Conservation (phyloP, 163 green algal genomes). For the Prototheca cutis region DNA sequence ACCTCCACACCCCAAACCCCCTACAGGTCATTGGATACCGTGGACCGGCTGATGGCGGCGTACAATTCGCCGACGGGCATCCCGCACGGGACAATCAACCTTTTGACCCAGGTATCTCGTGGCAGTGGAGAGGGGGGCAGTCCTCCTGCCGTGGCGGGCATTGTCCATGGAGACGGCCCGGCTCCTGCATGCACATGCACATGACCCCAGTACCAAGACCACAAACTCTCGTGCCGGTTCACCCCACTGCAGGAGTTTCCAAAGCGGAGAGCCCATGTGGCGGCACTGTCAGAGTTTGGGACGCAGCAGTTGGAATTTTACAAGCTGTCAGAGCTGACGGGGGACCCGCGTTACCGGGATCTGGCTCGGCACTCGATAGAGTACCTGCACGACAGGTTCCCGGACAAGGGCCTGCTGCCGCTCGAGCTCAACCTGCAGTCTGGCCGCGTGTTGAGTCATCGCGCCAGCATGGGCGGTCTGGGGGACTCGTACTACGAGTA, state of each 20-base stretch:
- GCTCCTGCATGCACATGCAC: too few relatives aligned
- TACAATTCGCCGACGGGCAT: constrained; percentile 43
- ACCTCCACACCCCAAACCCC: too few relatives aligned
- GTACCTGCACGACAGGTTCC: constrained; percentile 35
- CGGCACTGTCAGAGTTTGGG: constrained; percentile 60
- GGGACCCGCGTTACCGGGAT: constrained; percentile 20
- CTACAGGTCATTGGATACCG: constrained; percentile 32
- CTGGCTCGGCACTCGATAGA: constrained; percentile 24
- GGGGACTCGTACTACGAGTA: constrained; percentile 85
- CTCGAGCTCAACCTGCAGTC: constrained; percentile 15
- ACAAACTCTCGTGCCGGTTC: too few relatives aligned
- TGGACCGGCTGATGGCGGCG: constrained; percentile 35
- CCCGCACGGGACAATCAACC: constrained; percentile 41
- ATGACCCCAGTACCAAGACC: too few relatives aligned
- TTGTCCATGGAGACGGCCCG: too few relatives aligned
- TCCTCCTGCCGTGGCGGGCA: too few relatives aligned
- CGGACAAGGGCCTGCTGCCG: constrained; percentile 14
- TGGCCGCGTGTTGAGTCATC: constrained; percentile 20
- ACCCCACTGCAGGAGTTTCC: too few relatives aligned
- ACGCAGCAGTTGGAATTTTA: constrained; percentile 59
- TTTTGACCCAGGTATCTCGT: constrained; percentile 25
- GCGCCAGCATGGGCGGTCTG: constrained; percentile 37
- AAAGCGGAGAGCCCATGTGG: constrained; percentile 20
- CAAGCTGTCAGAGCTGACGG: constrained; percentile 17
- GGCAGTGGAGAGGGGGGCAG: too few relatives aligned